phyloP scores from a whole-genome alignment of 1,284 basidiomycete genomes.

The Naganishia albida region DNA sequence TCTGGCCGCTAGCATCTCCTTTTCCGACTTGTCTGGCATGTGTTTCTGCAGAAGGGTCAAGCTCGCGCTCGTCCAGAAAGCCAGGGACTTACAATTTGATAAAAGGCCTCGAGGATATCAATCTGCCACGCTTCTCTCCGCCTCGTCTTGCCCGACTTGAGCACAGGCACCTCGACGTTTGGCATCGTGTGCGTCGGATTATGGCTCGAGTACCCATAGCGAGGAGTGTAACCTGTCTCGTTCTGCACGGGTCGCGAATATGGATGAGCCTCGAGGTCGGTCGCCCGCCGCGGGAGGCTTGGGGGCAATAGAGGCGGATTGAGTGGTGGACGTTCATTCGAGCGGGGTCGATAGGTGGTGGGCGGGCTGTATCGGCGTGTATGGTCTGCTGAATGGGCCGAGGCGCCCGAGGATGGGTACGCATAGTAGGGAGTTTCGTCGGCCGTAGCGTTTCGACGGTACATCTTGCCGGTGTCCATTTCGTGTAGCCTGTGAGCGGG shows the following conservation, averaged over 20 bases:
- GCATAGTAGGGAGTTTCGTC: too few relatives aligned
- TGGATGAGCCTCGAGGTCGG: constrained; percentile 17
- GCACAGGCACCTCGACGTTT: not conserved
- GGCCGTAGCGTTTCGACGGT: too few relatives aligned
- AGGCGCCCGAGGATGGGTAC: not conserved
- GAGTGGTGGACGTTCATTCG: not conserved
- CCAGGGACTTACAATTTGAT: constrained; percentile 5
- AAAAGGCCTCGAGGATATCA: constrained; percentile 25
- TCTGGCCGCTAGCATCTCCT: constrained; percentile 19
- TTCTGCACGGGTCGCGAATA: constrained; percentile 8
- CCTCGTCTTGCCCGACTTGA: constrained; percentile 12
- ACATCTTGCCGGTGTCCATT: too few relatives aligned
- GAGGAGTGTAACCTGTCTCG: not conserved
- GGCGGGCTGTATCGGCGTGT: not conserved
- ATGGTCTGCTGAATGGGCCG: not conserved
- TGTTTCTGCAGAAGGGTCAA: constrained; percentile 17
- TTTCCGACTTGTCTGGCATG: constrained; percentile 26
- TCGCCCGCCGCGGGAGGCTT: constrained; percentile 2
- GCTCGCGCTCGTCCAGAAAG: not conserved
- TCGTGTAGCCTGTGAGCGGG: too few relatives aligned
- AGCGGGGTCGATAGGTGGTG: not conserved
- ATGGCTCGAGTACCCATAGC: constrained; percentile 22
- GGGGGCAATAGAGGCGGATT: not conserved
- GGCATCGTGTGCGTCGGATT: constrained; percentile 15
- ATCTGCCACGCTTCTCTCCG: constrained; percentile 26